These are phyloP conservation scores for Podospora tetraspora DNA, from an alignment of 495 filamentous ascomycete species.

Conservation along the genomic window DNA sequence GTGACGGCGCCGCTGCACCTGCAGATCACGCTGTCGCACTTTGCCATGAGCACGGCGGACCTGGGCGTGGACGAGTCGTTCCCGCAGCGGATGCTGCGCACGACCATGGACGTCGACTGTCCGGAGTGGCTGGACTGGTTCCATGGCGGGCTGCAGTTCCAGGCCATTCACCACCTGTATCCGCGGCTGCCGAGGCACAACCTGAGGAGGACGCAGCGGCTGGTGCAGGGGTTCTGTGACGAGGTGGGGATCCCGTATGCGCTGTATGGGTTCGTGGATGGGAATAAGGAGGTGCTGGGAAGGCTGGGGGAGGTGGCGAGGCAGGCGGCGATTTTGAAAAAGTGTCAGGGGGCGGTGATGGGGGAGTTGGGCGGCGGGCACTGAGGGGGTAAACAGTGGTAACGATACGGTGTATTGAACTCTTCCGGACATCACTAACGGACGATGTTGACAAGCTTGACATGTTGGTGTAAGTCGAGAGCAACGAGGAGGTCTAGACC, in stretches of 20 bases:
- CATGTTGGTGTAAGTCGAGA: not conserved
- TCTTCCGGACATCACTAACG: not conserved
- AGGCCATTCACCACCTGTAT: conserved; percentile 91
- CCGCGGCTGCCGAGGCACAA: conserved; percentile 95
- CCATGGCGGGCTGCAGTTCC: conserved; percentile 94
- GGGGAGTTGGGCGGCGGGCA: conserved; percentile 11
- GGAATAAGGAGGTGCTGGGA: conserved; percentile 83
- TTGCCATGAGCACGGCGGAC: conserved; percentile 93
- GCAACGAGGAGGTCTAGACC: not conserved
- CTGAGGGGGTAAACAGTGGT: not conserved
- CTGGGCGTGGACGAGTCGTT: conserved; percentile 84
- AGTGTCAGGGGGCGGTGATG: conserved; percentile 68
- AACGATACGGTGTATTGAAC: not conserved
- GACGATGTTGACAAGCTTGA: not conserved
- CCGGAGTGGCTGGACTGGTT: conserved; percentile 94
- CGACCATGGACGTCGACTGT: conserved; percentile 97
- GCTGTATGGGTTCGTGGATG: conserved; percentile 87
- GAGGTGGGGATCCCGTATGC: conserved; percentile 93
- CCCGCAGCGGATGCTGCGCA: conserved; percentile 93
- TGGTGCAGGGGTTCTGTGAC: conserved; percentile 83
- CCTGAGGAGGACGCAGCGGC: conserved; percentile 70
- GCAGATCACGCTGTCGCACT: conserved; percentile 95
- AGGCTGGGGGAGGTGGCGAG: conserved; percentile 78
- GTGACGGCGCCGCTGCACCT: conserved; percentile 84
- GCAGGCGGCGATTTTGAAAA: conserved; percentile 79